These are phyloP conservation scores for Beta vulgaris DNA, from an alignment of 148 eudicot genomes.

Conservation along the genomic window DNA sequence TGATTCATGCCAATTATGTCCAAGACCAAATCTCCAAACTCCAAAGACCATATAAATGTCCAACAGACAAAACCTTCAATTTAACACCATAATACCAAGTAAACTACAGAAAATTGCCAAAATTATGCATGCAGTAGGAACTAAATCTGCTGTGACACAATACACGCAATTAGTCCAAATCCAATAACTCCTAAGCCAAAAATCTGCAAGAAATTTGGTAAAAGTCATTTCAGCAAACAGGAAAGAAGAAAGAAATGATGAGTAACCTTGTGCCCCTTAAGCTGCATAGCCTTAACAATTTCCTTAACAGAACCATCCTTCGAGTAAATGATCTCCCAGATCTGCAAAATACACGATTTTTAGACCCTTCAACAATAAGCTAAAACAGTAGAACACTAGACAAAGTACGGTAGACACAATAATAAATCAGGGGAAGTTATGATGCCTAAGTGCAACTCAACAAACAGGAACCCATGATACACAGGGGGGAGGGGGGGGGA, in stretches of 20 bases:
- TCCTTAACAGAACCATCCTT: conserved; percentile 94
- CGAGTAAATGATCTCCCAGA: conserved; percentile 88
- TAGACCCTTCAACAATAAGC: conserved; percentile 8
- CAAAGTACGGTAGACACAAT: neutral
- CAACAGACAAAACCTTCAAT: neutral
- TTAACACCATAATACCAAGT: neutral
- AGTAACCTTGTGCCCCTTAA: conserved; percentile 94
- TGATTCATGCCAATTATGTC: neutral
- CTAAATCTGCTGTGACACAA: neutral
- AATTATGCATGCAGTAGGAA: neutral
- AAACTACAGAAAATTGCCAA: conserved; percentile 1
- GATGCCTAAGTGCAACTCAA: neutral
- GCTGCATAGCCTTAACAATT: conserved; percentile 86
- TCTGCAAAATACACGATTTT: conserved; percentile 38
- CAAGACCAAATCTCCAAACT: neutral
- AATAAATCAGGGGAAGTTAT: neutral
- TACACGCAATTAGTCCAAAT: neutral
- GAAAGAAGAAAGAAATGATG: conserved; percentile 1
- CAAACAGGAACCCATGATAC: neutral
- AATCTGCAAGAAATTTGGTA: neutral
- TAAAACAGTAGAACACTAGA: neutral
- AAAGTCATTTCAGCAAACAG: conserved; percentile 2
- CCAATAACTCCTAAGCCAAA: neutral
- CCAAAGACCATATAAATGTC: neutral
- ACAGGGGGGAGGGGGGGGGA: neutral